phyloP scores from a whole-genome alignment of 2,329 filamentous ascomycete species.

The Leptodontidium sp. region DNA sequence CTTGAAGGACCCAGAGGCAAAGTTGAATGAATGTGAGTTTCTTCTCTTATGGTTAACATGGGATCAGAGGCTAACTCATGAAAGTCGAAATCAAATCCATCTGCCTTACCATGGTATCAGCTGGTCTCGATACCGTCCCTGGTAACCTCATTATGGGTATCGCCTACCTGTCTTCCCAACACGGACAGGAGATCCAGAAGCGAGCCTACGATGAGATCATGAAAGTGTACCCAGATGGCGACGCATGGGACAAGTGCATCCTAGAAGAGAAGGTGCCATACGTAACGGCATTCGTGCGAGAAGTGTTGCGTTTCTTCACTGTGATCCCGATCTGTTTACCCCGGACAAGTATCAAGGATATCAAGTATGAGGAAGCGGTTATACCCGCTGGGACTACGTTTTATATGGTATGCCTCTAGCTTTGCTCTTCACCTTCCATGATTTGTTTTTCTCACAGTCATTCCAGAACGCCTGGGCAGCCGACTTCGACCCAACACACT shows the following conservation, averaged over 20 bases:
- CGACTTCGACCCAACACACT: constrained; percentile 75
- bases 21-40: constrained; percentile 68
- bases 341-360: constrained; percentile 74
- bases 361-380: constrained; percentile 69
- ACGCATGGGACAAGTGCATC: constrained; percentile 79
- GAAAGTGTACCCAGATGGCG: constrained; percentile 73
- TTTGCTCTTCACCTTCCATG: neutral
- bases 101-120: constrained; percentile 82
- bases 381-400: constrained; percentile 82
- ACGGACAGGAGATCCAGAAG: constrained; percentile 75
- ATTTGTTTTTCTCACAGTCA: constrained; percentile 34
- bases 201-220: constrained; percentile 75
- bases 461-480: constrained; percentile 74
- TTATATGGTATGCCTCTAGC: constrained; percentile 67
- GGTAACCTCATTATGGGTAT: constrained; percentile 83
- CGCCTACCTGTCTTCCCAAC: constrained; percentile 73
- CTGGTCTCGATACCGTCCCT: constrained; percentile 82
- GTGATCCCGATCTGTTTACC: constrained; percentile 83
- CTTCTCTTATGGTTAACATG: constrained; percentile 32
- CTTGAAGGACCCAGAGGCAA: constrained; percentile 65
- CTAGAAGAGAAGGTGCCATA: constrained; percentile 80
- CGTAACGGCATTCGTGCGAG: constrained; percentile 80
- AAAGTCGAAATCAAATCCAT: constrained; percentile 80
- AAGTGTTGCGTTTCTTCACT: constrained; percentile 79
- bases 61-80: constrained; percentile 50